phyloP scores from a whole-genome alignment of 139 green algal species.

The Chlorella ohadii region DNA sequence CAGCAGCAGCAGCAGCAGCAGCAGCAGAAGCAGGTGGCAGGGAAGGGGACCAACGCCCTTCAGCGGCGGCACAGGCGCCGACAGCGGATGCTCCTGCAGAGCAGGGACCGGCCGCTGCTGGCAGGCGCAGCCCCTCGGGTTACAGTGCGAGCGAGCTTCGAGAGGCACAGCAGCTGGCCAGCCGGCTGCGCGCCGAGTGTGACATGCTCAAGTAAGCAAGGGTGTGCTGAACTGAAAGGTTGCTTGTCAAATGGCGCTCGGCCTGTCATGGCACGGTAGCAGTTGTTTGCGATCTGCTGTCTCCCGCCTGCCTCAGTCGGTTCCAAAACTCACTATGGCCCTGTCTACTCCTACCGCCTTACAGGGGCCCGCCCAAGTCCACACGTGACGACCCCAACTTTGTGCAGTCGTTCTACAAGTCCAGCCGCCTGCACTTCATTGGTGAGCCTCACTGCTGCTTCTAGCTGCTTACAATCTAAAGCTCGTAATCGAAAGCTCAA shows the following conservation, averaged over 20 bases:
- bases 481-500: too few species aligned
- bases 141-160: constrained; percentile 25
- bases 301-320: too few species aligned
- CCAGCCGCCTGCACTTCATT: constrained; percentile 86
- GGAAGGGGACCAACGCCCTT: neutral
- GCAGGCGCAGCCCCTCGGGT: neutral
- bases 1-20: neutral
- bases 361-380: constrained; percentile 56
- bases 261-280: too few species aligned
- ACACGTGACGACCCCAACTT: constrained; percentile 80
- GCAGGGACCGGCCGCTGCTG: too few species aligned
- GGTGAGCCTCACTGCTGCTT: constrained; percentile 22
- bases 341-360: neutral
- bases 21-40: neutral
- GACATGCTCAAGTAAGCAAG: constrained; percentile 43
- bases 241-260: too few species aligned
- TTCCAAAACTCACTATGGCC: too few species aligned
- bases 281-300: too few species aligned
- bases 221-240: neutral
- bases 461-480: neutral
- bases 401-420: constrained; percentile 80
- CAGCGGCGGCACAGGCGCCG: neutral
- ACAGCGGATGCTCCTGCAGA: neutral
- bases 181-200: constrained; percentile 63
- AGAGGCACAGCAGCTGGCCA: constrained; percentile 59